These are phyloP conservation scores for Dendrobium huoshanense DNA, from an alignment of 106 monocot species.

Conservation along the genomic window DNA sequence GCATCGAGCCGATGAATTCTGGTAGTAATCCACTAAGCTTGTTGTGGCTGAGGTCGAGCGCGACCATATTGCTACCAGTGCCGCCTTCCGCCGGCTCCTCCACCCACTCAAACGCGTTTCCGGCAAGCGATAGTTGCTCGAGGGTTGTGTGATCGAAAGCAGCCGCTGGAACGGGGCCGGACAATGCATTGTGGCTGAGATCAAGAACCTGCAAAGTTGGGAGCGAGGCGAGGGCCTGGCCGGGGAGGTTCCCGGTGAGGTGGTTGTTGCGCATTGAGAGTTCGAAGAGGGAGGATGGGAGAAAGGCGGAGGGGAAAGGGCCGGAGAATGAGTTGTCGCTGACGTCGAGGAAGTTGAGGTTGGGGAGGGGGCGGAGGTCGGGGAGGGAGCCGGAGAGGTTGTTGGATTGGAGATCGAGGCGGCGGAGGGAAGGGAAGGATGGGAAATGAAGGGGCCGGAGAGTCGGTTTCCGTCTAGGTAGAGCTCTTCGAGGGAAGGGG, in stretches of 20 bases:
- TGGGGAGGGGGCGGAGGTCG: constrained; percentile 13
- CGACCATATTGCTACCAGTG: constrained; percentile 32
- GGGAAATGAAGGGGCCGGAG: constrained; percentile 25
- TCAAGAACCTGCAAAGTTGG: constrained; percentile 50
- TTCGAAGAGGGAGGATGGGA: constrained; percentile 38
- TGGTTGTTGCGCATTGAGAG: constrained; percentile 37
- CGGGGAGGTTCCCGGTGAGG: constrained; percentile 23
- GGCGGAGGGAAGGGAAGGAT: constrained; percentile 14
- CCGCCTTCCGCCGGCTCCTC: constrained; percentile 11
- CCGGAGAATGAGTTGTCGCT: constrained; percentile 59
- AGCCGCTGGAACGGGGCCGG: constrained; percentile 37
- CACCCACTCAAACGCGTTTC: constrained; percentile 31
- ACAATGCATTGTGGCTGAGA: constrained; percentile 38
- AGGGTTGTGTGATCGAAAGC: constrained; percentile 49
- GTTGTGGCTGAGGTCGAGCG: constrained; percentile 49
- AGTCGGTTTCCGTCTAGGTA: constrained; percentile 43
- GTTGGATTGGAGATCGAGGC: constrained; percentile 49
- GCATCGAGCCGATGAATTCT: constrained; percentile 33
- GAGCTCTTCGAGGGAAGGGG: constrained; percentile 33
- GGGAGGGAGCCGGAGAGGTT: constrained; percentile 47
- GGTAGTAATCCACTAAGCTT: constrained; percentile 40
- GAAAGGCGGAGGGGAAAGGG: constrained; percentile 12
- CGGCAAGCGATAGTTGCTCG: constrained; percentile 43
- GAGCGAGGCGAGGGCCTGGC: constrained; percentile 5
- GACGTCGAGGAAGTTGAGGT: constrained; percentile 36